Percentiles rank a stretch among this genome's conserved stretches.
phyloP scores from a whole-genome alignment of 352 stramenopile genomes.

The Phytophthora hybrid region DNA sequence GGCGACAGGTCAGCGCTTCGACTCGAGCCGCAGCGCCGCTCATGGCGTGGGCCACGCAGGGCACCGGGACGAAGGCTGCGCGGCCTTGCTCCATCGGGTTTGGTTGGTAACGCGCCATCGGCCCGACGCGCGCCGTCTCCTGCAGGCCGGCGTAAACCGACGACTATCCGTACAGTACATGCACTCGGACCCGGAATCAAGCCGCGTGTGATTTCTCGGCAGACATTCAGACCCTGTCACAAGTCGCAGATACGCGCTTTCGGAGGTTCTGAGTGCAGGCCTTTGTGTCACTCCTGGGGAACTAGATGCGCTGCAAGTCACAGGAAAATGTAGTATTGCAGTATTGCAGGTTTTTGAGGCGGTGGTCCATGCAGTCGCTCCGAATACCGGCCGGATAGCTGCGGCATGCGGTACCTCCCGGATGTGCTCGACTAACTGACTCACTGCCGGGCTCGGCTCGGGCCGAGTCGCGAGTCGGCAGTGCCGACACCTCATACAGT shows the following conservation, averaged over 20 bases:
- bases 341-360: neutral
- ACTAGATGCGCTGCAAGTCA: neutral
- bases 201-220: neutral
- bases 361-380: neutral
- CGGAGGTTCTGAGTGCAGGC: neutral
- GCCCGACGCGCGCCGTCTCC: neutral
- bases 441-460: neutral
- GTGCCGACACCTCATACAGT: neutral
- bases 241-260: slow-evolving; percentile 15
- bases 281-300: neutral
- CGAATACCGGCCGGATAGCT: slow-evolving; percentile 7
- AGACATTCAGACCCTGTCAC: neutral
- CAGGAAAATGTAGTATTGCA: neutral
- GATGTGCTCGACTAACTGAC: slow-evolving; percentile 1
- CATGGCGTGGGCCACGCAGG: no score
- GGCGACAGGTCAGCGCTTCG: slow-evolving; percentile 6
- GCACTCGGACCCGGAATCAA: slow-evolving; percentile 15
- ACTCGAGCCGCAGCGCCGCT: neutral
- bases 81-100: no score
- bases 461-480: no score
- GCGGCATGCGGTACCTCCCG: neutral
- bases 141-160: slow-evolving; percentile 12
- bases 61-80: neutral
- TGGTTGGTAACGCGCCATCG: slow-evolving; percentile 9
- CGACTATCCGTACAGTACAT: slow-evolving; percentile 13